Conservation (phyloP, 495 filamentous ascomycete species). For the Xylaria acuta region DNA sequence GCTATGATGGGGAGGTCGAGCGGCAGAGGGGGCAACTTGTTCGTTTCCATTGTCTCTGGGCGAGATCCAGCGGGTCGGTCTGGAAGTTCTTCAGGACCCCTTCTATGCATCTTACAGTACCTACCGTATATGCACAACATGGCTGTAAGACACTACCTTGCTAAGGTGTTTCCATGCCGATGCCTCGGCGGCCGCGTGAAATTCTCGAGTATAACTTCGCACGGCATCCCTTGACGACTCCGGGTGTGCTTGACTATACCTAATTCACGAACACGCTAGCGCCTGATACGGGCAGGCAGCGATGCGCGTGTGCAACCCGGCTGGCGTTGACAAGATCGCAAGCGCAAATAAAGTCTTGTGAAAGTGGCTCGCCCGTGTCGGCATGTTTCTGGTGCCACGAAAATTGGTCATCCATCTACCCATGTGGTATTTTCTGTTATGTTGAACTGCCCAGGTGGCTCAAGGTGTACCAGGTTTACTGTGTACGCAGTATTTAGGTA, state of each 20-base stretch:
- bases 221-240: neutral
- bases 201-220: neutral
- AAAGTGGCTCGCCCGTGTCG: neutral
- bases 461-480: neutral
- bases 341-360: neutral
- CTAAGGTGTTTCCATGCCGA: too few relatives aligned
- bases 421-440: neutral
- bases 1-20: neutral
- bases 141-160: too few relatives aligned
- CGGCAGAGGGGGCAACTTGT: neutral
- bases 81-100: neutral
- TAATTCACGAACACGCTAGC: neutral
- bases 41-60: neutral
- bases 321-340: neutral
- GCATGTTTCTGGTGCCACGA: constrained; percentile 16
- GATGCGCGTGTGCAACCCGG: neutral
- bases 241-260: neutral
- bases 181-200: neutral
- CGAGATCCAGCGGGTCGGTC: neutral
- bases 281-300: neutral
- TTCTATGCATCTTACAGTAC: neutral
- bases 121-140: too few relatives aligned
- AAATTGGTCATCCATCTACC: constrained; percentile 5
- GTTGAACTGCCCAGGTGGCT: too few relatives aligned
- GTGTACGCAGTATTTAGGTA: too few relatives aligned